Percentiles rank a stretch among this genome's conserved stretches.
These are phyloP conservation scores for Tardiomyces digboiensis DNA, from an alignment of 1,139 yeast species.

Conservation along the genomic window DNA sequence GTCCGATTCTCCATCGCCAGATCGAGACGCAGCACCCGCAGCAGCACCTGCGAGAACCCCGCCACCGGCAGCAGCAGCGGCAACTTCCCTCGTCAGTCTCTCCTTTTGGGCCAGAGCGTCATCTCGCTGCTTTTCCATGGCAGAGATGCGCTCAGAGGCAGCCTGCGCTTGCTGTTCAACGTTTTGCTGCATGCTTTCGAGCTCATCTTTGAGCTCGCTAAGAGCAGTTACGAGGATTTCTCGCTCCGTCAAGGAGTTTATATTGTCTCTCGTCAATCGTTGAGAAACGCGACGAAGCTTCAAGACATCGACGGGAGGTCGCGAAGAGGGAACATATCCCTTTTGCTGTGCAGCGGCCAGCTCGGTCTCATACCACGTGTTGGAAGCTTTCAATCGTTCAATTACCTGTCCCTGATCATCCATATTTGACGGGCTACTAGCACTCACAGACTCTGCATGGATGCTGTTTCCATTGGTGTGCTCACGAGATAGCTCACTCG, in stretches of 20 bases:
- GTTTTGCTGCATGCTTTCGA: constrained; percentile 22
- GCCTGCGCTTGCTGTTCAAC: constrained; percentile 24
- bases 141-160: constrained; percentile 23
- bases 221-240: constrained; percentile 25
- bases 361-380: constrained; percentile 26
- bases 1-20: neutral
- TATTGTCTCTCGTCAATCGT: constrained; percentile 19
- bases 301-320: constrained; percentile 22
- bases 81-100: neutral
- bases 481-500: too few relatives aligned
- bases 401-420: constrained; percentile 11
- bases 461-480: neutral
- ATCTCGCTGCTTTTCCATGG: constrained; percentile 12
- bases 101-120: constrained; percentile 7
- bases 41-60: neutral
- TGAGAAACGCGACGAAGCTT: constrained; percentile 22
- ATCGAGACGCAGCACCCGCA: neutral
- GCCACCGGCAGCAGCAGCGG: neutral
- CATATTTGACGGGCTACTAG: too few relatives aligned
- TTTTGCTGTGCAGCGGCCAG: constrained; percentile 21
- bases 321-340: constrained; percentile 19
- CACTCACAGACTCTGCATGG: neutral
- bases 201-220: constrained; percentile 24
- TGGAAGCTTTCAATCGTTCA: constrained; percentile 24
- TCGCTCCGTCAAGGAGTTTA: constrained; percentile 22